A percentile compares a stretch with the other conserved stretches of the same genome.
phyloP scores from a whole-genome alignment of 192 early-diverging fungal genomes.

The Geosiphon pyriformis region DNA sequence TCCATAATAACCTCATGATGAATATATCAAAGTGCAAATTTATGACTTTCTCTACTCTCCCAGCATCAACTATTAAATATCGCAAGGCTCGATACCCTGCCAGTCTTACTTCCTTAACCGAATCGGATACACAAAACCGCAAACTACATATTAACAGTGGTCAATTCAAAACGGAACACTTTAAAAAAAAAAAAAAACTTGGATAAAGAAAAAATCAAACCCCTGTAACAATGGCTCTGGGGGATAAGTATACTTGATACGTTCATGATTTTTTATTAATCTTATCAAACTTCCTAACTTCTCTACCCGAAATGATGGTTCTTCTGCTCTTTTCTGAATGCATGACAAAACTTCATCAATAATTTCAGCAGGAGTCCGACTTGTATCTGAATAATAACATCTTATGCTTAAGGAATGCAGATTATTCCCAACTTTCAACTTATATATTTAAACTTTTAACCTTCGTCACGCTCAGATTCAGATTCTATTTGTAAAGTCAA shows the following conservation, averaged over 20 bases:
- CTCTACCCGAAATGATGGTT: slow-evolving; percentile 2
- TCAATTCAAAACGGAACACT: not conserved
- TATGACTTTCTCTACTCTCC: slow-evolving; percentile 11
- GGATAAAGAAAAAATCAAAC: not conserved
- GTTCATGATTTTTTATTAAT: slow-evolving; percentile 27
- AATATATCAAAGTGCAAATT: slow-evolving; percentile 54
- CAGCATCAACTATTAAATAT: slow-evolving; percentile 17
- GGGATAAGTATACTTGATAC: slow-evolving; percentile 22
- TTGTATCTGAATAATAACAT: slow-evolving; percentile 17
- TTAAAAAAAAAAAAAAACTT: not conserved
- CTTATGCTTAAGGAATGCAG: too few relatives aligned
- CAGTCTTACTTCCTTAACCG: slow-evolving; percentile 24
- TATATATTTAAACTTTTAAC: not conserved
- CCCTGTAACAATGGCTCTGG: slow-evolving; percentile 16
- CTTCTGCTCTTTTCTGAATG: slow-evolving; percentile 16
- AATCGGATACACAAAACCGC: slow-evolving; percentile 23
- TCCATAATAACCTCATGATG: slow-evolving; percentile 72
- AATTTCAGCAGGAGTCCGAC: slow-evolving; percentile 17
- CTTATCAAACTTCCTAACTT: slow-evolving; percentile 18
- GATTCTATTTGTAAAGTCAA: slow-evolving; percentile 22
- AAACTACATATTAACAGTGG: not conserved
- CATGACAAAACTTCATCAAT: slow-evolving; percentile 22
- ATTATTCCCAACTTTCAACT: not conserved
- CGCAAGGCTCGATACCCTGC: slow-evolving; percentile 23
- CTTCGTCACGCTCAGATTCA: slow-evolving; percentile 22